A percentile compares a stretch with the other conserved stretches of the same genome.
These are phyloP conservation scores for Zoysia japonica DNA, from an alignment of 176 grass and related monocot genomes.

Conservation along the genomic window DNA sequence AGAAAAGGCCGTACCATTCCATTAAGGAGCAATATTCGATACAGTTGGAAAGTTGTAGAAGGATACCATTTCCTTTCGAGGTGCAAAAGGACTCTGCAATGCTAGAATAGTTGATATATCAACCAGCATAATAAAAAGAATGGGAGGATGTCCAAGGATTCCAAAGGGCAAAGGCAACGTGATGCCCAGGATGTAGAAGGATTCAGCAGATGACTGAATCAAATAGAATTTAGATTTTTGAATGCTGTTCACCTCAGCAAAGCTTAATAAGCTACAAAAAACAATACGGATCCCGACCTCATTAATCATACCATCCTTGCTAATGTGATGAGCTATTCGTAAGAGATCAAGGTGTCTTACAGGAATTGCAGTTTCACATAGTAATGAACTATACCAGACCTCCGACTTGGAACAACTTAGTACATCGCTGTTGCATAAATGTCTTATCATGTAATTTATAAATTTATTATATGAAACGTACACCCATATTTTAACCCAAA, in stretches of 20 bases:
- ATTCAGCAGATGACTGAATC: not conserved
- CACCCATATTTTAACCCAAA: conserved; percentile 46
- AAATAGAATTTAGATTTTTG: not conserved
- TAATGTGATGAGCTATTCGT: conserved; percentile 29
- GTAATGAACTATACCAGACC: conserved; percentile 32
- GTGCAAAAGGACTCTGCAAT: not conserved
- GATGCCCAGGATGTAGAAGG: too few species aligned
- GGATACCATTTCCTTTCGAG: conserved; percentile 42
- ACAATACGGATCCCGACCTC: not conserved
- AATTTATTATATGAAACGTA: conserved; percentile 46
- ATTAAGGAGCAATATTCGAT: conserved; percentile 43
- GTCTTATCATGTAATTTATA: conserved; percentile 41
- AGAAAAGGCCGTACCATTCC: not conserved
- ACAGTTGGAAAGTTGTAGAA: conserved; percentile 36
- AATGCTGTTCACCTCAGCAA: not conserved
- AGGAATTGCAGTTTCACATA: conserved; percentile 29
- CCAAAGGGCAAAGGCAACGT: too few species aligned
- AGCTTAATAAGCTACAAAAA: conserved; percentile 7
- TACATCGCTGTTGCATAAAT: conserved; percentile 38
- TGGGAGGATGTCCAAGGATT: too few species aligned
- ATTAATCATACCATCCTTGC: not conserved
- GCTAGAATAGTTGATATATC: conserved; percentile 33
- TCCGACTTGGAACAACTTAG: conserved; percentile 31
- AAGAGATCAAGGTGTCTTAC: conserved; percentile 27
- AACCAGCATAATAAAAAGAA: too few species aligned